These are phyloP conservation scores for Microcyclospora tardicrescens DNA, from an alignment of 2,329 filamentous ascomycete genomes.

Conservation along the genomic window DNA sequence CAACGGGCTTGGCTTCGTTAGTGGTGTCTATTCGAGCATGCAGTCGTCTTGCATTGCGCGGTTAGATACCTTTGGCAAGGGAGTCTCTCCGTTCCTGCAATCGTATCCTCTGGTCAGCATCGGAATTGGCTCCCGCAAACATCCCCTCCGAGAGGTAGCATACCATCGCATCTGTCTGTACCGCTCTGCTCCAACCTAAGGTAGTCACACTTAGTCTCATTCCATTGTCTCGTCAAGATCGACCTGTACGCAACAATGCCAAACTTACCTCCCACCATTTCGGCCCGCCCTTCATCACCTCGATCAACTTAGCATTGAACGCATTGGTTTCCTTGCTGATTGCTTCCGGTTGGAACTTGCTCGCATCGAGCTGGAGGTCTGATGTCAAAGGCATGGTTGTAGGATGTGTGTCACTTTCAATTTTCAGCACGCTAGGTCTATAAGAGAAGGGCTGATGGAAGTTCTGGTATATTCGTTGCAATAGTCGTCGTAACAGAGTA, in stretches of 20 bases:
- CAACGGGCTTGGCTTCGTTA: slow-evolving; percentile 23
- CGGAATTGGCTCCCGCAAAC: no score
- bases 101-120: no score
- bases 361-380: slow-evolving; percentile 30
- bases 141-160: no score
- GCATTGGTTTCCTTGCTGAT: slow-evolving; percentile 29
- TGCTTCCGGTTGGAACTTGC: slow-evolving; percentile 31
- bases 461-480: no score
- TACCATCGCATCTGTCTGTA: slow-evolving; percentile 41
- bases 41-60: background rate
- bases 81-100: slow-evolving; percentile 35
- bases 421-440: no score
- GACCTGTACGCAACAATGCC: background rate
- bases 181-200: slow-evolving; percentile 38
- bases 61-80: slow-evolving; percentile 25
- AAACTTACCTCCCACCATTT: slow-evolving; percentile 39
- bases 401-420: no score
- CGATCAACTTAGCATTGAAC: slow-evolving; percentile 33
- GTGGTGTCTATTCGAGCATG: background rate
- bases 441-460: no score
- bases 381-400: slow-evolving; percentile 22
- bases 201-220: background rate
- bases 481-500: no score
- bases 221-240: background rate
- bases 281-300: slow-evolving; percentile 31